Evolutionary conservation across 768 basidiomycete genomes (phyloP).

Genomic region (Leucocoprinus leucothites): DNA sequence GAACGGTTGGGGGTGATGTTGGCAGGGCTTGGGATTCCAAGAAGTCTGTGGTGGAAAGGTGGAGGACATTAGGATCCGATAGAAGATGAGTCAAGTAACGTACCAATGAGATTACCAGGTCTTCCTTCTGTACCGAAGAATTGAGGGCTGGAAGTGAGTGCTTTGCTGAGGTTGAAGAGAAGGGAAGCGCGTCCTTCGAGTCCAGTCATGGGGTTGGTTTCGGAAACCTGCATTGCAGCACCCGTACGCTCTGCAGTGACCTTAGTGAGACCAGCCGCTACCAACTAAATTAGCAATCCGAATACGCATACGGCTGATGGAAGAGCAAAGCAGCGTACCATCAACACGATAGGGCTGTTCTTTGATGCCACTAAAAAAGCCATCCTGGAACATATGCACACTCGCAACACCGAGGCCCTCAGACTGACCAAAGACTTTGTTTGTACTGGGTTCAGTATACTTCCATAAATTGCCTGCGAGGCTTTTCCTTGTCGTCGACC

Average conservation of each 20-base stretch:
- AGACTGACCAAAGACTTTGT: conserved; percentile 56
- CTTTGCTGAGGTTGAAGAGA: conserved; percentile 67
- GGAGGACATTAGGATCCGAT: not conserved
- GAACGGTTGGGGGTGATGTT: conserved; percentile 44
- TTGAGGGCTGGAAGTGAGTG: conserved; percentile 58
- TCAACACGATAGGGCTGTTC: conserved; percentile 73
- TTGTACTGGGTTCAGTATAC: conserved; percentile 61
- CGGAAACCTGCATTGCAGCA: conserved; percentile 74
- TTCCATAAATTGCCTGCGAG: conserved; percentile 70
- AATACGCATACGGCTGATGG: not conserved
- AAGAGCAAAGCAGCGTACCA: too few relatives aligned
- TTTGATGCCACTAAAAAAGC: conserved; percentile 72
- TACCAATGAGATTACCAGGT: conserved; percentile 83
- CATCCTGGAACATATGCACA: conserved; percentile 82
- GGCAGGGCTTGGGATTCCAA: conserved; percentile 54
- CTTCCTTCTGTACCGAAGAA: conserved; percentile 75
- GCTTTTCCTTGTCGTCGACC: conserved; percentile 53
- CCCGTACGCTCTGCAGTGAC: conserved; percentile 61
- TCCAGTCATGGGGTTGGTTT: conserved; percentile 84
- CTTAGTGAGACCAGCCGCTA: conserved; percentile 68
- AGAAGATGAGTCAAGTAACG: conserved; percentile 6
- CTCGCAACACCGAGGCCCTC: conserved; percentile 90
- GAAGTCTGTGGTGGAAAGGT: conserved; percentile 50
- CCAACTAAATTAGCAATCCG: not conserved
- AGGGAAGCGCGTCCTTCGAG: conserved; percentile 83